Conservation (phyloP, 1,284 basidiomycete species). For the Leccinum subfulvum region DNA sequence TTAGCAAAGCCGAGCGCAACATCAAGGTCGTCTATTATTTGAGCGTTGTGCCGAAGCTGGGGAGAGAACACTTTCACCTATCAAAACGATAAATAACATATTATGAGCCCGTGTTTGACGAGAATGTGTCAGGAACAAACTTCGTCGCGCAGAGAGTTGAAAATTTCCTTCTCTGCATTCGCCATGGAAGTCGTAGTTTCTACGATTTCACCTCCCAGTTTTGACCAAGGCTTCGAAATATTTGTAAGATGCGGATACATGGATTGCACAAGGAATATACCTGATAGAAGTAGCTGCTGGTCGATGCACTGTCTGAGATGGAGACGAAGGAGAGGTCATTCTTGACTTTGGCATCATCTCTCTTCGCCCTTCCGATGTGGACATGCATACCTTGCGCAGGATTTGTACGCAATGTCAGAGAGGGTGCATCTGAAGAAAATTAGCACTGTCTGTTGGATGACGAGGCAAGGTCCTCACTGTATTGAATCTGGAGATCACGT, state of each 20-base stretch:
- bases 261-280: conserved; percentile 38
- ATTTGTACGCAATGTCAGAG: conserved; percentile 68
- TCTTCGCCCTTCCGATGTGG: conserved; percentile 63
- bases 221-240: conserved; percentile 66
- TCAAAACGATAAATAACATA: neutral
- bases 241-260: conserved; percentile 16
- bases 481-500: conserved; percentile 48
- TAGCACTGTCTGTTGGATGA: neutral
- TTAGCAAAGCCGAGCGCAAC: conserved; percentile 81
- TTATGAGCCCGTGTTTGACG: conserved; percentile 1
- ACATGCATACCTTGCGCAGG: conserved; percentile 72
- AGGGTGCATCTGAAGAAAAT: conserved; percentile 55
- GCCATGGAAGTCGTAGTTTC: conserved; percentile 56
- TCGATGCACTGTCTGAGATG: conserved; percentile 62
- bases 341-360: conserved; percentile 52
- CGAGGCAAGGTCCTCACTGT: conserved; percentile 41
- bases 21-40: conserved; percentile 87
- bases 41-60: conserved; percentile 71
- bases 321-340: conserved; percentile 49
- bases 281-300: conserved; percentile 69
- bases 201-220: conserved; percentile 64
- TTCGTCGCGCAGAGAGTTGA: conserved; percentile 66
- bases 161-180: conserved; percentile 67
- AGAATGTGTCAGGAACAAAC: conserved; percentile 37
- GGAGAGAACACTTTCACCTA: conserved; percentile 64